Evolutionary conservation across 495 filamentous ascomycete genomes (phyloP).

Genomic region (Copromyces sp.): DNA sequence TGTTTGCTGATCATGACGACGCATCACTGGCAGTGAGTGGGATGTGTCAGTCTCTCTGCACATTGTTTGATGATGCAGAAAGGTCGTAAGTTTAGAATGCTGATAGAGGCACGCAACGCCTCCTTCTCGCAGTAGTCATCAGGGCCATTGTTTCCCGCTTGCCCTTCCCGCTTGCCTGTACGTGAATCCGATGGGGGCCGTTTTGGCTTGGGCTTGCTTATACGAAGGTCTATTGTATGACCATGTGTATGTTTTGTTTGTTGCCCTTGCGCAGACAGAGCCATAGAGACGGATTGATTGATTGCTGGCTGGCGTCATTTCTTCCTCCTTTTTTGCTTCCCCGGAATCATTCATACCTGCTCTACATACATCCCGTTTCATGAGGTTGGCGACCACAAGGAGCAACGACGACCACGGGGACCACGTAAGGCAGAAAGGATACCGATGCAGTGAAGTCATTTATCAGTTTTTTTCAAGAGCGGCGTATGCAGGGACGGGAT

Average conservation of each 20-base stretch:
- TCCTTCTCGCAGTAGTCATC: background rate
- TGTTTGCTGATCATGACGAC: background rate
- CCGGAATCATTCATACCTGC: background rate
- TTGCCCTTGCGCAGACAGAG: background rate
- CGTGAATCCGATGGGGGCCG: background rate
- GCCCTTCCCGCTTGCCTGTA: background rate
- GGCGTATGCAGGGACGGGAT: background rate
- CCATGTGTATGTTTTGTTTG: background rate
- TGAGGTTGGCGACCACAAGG: background rate
- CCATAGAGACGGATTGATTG: no score
- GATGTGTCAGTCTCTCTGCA: no score
- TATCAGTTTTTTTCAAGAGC: background rate
- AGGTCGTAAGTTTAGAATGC: background rate
- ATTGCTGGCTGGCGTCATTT: background rate
- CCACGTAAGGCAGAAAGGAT: background rate
- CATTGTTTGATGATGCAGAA: background rate
- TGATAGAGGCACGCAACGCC: background rate
- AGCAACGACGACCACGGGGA: background rate
- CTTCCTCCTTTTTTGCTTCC: background rate
- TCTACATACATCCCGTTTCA: background rate
- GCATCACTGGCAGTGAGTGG: no score
- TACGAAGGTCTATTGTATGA: background rate
- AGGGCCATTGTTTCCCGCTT: background rate
- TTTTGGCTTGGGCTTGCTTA: background rate
- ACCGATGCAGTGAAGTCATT: background rate